A percentile compares a stretch with the other conserved stretches of the same genome.
phyloP scores from a whole-genome alignment of 768 basidiomycete species.

The Termitomyces sp. region DNA sequence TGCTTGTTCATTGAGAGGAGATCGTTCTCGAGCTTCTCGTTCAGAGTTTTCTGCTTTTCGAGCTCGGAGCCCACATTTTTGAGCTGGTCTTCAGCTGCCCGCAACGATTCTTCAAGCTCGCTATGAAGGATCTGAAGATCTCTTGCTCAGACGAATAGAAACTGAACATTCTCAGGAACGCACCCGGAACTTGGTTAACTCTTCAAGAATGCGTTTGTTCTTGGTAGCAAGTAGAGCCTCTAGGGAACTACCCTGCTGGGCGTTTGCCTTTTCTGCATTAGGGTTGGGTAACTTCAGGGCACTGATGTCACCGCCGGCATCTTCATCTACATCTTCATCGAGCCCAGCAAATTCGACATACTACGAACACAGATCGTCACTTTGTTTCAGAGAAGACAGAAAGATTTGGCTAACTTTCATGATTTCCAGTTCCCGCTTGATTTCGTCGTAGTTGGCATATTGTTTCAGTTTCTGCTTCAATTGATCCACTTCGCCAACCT shows the following conservation, averaged over 20 bases:
- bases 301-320: constrained; percentile 36
- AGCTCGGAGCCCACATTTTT: constrained; percentile 61
- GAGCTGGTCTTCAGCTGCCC: constrained; percentile 56
- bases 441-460: constrained; percentile 90
- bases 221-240: constrained; percentile 91
- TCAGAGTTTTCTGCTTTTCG: constrained; percentile 74
- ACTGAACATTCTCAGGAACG: constrained; percentile 18
- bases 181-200: constrained; percentile 89
- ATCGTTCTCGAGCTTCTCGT: constrained; percentile 91
- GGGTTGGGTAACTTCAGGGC: constrained; percentile 78
- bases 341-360: constrained; percentile 95
- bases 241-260: constrained; percentile 75
- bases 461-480: constrained; percentile 68
- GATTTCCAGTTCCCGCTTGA: constrained; percentile 96
- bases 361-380: constrained; percentile 36
- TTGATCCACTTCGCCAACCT: constrained; percentile 66
- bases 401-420: constrained; percentile 74
- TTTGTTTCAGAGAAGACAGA: background rate
- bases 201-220: constrained; percentile 90
- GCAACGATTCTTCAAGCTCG: constrained; percentile 74
- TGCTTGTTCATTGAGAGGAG: constrained; percentile 77
- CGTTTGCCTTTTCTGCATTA: constrained; percentile 81
- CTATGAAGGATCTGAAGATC: constrained; percentile 68
- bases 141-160: background rate
- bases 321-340: constrained; percentile 71